Conservation (phyloP, 257 asterid genomes). For the Ocimum tenuiflorum region DNA sequence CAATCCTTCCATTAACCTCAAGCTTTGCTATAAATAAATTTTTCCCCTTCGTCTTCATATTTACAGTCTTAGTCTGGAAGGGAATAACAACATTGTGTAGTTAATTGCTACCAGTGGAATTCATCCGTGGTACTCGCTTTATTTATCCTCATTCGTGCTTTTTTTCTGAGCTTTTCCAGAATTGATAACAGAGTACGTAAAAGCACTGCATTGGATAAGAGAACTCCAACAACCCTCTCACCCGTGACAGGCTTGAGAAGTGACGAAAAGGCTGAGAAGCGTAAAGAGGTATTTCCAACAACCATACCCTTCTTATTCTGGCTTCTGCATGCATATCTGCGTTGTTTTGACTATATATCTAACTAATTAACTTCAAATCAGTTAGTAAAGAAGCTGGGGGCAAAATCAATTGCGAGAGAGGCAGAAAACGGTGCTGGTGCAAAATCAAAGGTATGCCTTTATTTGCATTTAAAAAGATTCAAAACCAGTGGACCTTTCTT, state of each 20-base stretch:
- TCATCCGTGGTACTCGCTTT: no score
- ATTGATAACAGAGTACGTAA: slow-evolving; percentile 38
- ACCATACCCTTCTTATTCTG: neutral
- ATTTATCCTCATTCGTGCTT: no score
- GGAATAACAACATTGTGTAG: no score
- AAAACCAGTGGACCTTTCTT: neutral
- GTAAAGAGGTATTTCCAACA: slow-evolving; percentile 52
- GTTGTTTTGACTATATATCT: neutral
- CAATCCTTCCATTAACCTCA: neutral
- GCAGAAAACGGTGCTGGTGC: slow-evolving; percentile 38
- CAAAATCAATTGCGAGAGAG: slow-evolving; percentile 49
- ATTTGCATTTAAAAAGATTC: slow-evolving; percentile 14
- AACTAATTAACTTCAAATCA: slow-evolving; percentile 12
- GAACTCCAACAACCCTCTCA: slow-evolving; percentile 21
- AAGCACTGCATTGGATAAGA: slow-evolving; percentile 32
- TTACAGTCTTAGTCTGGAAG: no score
- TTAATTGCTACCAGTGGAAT: no score
- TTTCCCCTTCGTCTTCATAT: neutral
- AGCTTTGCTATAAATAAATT: neutral
- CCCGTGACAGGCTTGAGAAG: slow-evolving; percentile 36
- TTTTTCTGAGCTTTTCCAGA: neutral
- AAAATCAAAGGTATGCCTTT: slow-evolving; percentile 43
- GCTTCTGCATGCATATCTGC: slow-evolving; percentile 7
- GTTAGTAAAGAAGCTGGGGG: slow-evolving; percentile 49
- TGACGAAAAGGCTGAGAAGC: slow-evolving; percentile 53